These are phyloP conservation scores for Protea cynaroides DNA, from an alignment of 164 flowering plant genomes.

Conservation along the genomic window DNA sequence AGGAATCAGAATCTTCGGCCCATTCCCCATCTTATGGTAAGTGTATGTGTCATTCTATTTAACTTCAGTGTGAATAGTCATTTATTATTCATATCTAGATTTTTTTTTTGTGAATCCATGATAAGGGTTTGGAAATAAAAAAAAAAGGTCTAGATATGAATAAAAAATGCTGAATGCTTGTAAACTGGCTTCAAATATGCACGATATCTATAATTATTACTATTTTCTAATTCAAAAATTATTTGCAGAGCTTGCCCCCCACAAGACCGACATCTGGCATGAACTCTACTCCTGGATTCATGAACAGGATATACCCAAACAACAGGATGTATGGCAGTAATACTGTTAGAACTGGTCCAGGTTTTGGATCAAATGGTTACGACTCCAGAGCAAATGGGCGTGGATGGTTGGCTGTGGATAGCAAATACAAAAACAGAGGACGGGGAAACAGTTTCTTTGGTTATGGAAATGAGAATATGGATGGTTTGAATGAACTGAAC, in stretches of 20 bases:
- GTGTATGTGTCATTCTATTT: background rate
- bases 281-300: constrained; percentile 25
- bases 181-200: background rate
- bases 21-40: constrained; percentile 50
- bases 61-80: background rate
- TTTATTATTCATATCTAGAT: background rate
- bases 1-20: constrained; percentile 50
- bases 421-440: constrained; percentile 60
- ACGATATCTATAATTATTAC: background rate
- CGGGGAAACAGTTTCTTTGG: constrained; percentile 44
- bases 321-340: constrained; percentile 39
- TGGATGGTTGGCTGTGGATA: constrained; percentile 54
- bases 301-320: constrained; percentile 40
- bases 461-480: constrained; percentile 53
- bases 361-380: constrained; percentile 31
- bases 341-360: constrained; percentile 25
- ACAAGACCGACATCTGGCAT: constrained; percentile 21
- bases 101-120: too few relatives aligned
- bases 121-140: too few relatives aligned
- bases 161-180: too few relatives aligned
- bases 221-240: background rate
- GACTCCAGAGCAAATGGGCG: constrained; percentile 35
- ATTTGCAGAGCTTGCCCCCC: constrained; percentile 19
- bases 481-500: constrained; percentile 82
- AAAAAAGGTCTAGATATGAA: too few relatives aligned